Percentiles rank a stretch among this genome's conserved stretches.
phyloP scores from a whole-genome alignment of 2,329 filamentous ascomycete species.

The Coniochaeta sp. region DNA sequence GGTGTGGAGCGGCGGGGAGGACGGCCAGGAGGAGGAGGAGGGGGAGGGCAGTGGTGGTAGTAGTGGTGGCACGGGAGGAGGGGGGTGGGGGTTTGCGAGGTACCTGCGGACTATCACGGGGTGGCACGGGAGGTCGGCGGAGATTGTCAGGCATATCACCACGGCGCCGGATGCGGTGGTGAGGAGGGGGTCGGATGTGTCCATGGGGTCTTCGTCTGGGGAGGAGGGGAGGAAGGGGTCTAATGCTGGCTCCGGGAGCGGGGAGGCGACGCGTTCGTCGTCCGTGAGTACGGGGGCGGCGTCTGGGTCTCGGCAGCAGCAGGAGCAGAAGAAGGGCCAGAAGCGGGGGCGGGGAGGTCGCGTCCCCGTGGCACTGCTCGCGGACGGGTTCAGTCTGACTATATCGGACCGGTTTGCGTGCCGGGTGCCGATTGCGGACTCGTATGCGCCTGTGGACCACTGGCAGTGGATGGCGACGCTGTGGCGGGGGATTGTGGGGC shows the following conservation, averaged over 20 bases:
- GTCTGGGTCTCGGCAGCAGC: neutral
- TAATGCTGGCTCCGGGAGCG: neutral
- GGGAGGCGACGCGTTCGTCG: neutral
- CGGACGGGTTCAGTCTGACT: constrained; percentile 71
- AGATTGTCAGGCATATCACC: constrained; percentile 53
- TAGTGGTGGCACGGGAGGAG: constrained; percentile 17
- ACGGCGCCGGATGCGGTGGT: constrained; percentile 11
- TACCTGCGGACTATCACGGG: constrained; percentile 61
- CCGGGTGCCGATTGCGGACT: constrained; percentile 65
- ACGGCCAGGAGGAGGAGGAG: constrained; percentile 28
- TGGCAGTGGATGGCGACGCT: constrained; percentile 97
- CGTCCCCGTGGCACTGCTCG: constrained; percentile 64
- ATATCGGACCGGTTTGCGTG: constrained; percentile 70
- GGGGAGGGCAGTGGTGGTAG: constrained; percentile 2
- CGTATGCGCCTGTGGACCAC: constrained; percentile 77
- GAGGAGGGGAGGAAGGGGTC: neutral
- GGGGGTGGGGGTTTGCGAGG: constrained; percentile 28
- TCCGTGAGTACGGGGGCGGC: neutral
- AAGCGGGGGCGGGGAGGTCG: neutral
- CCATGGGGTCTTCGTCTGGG: neutral
- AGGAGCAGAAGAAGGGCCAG: neutral
- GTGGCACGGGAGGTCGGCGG: constrained; percentile 69
- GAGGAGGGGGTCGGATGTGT: constrained; percentile 2
- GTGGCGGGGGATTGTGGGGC: constrained; percentile 78
- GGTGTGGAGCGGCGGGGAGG: constrained; percentile 26